Percentiles rank a stretch among this genome's conserved stretches.
Conservation (phyloP, 805 yeast species). For the Spathaspora arborariae region DNA sequence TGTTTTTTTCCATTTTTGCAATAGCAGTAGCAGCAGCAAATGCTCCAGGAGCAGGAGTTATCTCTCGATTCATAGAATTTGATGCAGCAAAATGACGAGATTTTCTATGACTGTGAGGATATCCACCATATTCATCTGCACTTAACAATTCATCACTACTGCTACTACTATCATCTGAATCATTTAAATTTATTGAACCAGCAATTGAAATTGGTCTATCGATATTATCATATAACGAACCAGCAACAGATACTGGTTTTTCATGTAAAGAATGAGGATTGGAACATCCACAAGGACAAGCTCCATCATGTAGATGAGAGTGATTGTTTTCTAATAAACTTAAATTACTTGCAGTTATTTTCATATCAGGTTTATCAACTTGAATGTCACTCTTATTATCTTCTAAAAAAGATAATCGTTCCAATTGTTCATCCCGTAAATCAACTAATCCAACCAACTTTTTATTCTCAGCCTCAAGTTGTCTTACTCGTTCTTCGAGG, state of each 20-base stretch:
- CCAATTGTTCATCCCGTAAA: slow-evolving; percentile 61
- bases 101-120: neutral
- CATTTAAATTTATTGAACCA: slow-evolving; percentile 40
- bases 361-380: neutral
- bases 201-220: slow-evolving; percentile 25
- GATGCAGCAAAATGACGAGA: slow-evolving; percentile 3
- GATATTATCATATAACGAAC: slow-evolving; percentile 45
- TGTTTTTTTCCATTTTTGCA: slow-evolving; percentile 48
- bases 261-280: slow-evolving; percentile 55
- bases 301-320: slow-evolving; percentile 24
- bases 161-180: slow-evolving; percentile 26
- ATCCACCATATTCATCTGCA: slow-evolving; percentile 21
- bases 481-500: slow-evolving; percentile 82
- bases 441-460: slow-evolving; percentile 61
- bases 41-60: slow-evolving; percentile 71
- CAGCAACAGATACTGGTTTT: slow-evolving; percentile 64
- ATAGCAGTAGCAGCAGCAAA: slow-evolving; percentile 60
- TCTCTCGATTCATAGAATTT: slow-evolving; percentile 32
- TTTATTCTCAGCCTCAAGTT: slow-evolving; percentile 76
- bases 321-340: slow-evolving; percentile 8
- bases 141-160: slow-evolving; percentile 22
- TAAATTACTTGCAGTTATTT: slow-evolving; percentile 12
- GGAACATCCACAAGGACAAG: slow-evolving; percentile 58
- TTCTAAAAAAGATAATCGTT: slow-evolving; percentile 20
- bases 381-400: slow-evolving; percentile 1